Base-by-base conservation (phyloP, 352 stramenopile species). In the Thraustotheca clavata region DNA sequence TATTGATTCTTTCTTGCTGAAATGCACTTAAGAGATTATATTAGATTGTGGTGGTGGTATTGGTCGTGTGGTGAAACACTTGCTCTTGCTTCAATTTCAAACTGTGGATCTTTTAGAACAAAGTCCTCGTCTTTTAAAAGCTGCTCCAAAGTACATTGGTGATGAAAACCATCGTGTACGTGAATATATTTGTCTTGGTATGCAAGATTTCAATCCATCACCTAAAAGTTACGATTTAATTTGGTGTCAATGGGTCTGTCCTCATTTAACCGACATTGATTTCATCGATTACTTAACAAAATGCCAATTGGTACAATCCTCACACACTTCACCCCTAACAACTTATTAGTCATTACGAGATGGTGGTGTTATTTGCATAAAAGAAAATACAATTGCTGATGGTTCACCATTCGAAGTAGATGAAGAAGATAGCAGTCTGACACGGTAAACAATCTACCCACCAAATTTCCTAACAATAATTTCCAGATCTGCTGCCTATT, bases 161-260 rank as follows among this genome's bases (percentile, higher is more conserved):
- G 40, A 36, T n/a, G 50, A 60, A 8, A 68, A 68, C 27, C 34
- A 69, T 55, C 67, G 75, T 11, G 69, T 93, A 22, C 68, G 88
- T 32, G 89, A 90, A 60, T 83, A 88, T 24, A 90, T 94, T 69
- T 98, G 90, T 70, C 83, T 89, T 60, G 93, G 89, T 6, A 74
- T 99, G 68, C 92, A 98, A 68, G 86, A 96, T 40, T 96, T 96
- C 65, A 70, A 87, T 11, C 88, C 89, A 2, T 35, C 57, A 12
- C 29, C 71, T 31, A 69, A 63, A 6, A 87, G 69, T 36, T 98
- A 98, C 77, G 89, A 98, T 74, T 77, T 98, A 49, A 91, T 99
- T 67, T 99, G 95, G 94, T 88, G 98, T 67, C 96, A 99, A 74
- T 99, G 96, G 96, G 89, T 97, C 43, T 80, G 97, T 16, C 86